Evolutionary conservation across 768 basidiomycete species (phyloP).

Genomic region (Chalciporus sphaerocephalus): DNA sequence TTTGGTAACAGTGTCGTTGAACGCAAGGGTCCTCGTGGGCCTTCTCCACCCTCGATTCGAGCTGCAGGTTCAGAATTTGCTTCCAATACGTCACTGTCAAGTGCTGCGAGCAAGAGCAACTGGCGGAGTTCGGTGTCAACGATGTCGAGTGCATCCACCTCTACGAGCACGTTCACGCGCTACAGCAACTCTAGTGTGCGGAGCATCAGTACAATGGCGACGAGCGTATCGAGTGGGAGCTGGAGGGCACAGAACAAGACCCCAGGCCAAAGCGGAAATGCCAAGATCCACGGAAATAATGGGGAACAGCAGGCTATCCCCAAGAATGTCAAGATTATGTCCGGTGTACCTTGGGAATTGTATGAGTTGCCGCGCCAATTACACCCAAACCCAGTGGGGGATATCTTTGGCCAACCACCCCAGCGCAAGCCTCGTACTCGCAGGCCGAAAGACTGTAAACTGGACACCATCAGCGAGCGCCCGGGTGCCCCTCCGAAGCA

Average conservation of each 20-base stretch:
- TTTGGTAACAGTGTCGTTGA: constrained; percentile 25
- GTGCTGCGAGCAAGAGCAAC: constrained; percentile 40
- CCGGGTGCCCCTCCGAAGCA: constrained; percentile 43
- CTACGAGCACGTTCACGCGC: constrained; percentile 69
- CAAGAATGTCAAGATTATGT: constrained; percentile 80
- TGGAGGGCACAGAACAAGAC: constrained; percentile 53
- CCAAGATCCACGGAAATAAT: constrained; percentile 10
- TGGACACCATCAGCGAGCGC: constrained; percentile 76
- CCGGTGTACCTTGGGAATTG: constrained; percentile 74
- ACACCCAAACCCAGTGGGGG: constrained; percentile 55
- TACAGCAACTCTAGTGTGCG: constrained; percentile 68
- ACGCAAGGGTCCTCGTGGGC: constrained; percentile 39
- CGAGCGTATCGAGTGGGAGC: constrained; percentile 69
- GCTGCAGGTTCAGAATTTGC: constrained; percentile 44
- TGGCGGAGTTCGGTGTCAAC: constrained; percentile 77
- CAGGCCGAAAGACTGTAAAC: constrained; percentile 60
- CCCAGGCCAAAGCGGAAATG: constrained; percentile 12
- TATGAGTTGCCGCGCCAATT: constrained; percentile 63
- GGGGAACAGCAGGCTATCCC: constrained; percentile 37
- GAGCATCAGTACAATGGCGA: constrained; percentile 77
- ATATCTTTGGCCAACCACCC: constrained; percentile 54
- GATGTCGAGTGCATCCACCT: constrained; percentile 64
- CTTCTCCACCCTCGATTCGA: constrained; percentile 59
- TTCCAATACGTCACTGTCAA: constrained; percentile 59
- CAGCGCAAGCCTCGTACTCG: constrained; percentile 62